Percentiles rank a stretch among this genome's conserved stretches.
These are phyloP conservation scores for Pistacia integerrima DNA, from an alignment of 345 rosid species.

Conservation along the genomic window DNA sequence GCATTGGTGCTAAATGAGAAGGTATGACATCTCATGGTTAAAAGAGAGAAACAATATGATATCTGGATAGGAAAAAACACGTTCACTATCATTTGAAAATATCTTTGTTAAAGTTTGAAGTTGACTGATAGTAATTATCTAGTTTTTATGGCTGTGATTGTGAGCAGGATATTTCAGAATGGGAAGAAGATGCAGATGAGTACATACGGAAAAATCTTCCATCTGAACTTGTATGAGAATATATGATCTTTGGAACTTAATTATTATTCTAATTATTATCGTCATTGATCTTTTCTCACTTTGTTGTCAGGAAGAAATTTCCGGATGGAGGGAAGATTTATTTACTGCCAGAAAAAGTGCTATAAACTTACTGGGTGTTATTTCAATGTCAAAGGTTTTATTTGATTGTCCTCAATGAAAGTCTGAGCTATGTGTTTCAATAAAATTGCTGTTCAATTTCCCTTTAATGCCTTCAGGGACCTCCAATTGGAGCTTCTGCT, in stretches of 20 bases:
- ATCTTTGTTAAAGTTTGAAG: slow-evolving; percentile 11
- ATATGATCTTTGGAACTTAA: slow-evolving; percentile 15
- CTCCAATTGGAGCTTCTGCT: slow-evolving; percentile 52
- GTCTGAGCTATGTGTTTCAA: slow-evolving; percentile 16
- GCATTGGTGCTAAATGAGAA: slow-evolving; percentile 71
- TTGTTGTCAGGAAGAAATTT: slow-evolving; percentile 65
- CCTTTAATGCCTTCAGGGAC: slow-evolving; percentile 53
- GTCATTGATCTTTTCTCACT: background rate
- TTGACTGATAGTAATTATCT: slow-evolving; percentile 19
- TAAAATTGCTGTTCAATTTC: slow-evolving; percentile 14
- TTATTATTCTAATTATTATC: slow-evolving; percentile 13
- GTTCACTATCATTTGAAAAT: slow-evolving; percentile 1
- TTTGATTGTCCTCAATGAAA: slow-evolving; percentile 14
- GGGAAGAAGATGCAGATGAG: slow-evolving; percentile 94
- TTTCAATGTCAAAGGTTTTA: slow-evolving; percentile 76
- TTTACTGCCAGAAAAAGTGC: slow-evolving; percentile 91
- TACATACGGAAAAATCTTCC: slow-evolving; percentile 83
- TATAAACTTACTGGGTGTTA: slow-evolving; percentile 75
- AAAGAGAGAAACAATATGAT: background rate
- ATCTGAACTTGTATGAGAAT: slow-evolving; percentile 67
- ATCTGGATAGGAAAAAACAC: background rate
- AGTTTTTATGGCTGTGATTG: slow-evolving; percentile 17
- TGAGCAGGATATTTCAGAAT: slow-evolving; percentile 72
- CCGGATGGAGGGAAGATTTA: slow-evolving; percentile 92
- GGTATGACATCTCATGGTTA: slow-evolving; percentile 36